Percentiles rank a stretch among this genome's conserved stretches.
These are phyloP conservation scores for Fomitiporia mediterranea DNA, from an alignment of 1,284 basidiomycete genomes.

Conservation along the genomic window DNA sequence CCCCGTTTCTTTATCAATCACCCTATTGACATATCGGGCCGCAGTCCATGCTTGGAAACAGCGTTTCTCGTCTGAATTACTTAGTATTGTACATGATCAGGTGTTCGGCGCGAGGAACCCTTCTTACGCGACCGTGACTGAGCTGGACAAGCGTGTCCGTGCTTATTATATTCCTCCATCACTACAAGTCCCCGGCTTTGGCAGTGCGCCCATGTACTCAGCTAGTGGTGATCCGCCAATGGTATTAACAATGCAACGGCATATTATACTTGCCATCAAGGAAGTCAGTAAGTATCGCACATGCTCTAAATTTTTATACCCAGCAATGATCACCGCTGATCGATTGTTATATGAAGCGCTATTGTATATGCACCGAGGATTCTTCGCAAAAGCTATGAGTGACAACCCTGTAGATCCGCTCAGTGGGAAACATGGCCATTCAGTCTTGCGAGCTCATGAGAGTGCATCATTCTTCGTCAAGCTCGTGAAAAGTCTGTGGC, in stretches of 20 bases:
- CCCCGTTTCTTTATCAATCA: background rate
- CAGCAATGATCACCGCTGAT: background rate
- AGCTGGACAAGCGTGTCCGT: conserved; percentile 59
- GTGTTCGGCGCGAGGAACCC: conserved; percentile 58
- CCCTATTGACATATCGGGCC: conserved; percentile 11
- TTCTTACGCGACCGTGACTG: conserved; percentile 54
- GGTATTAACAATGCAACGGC: conserved; percentile 58
- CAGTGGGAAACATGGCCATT: conserved; percentile 63
- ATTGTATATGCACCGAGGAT: conserved; percentile 70
- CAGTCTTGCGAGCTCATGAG: conserved; percentile 60
- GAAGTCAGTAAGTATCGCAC: conserved; percentile 52
- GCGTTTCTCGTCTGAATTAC: conserved; percentile 53
- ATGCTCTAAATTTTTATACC: background rate
- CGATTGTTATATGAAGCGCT: conserved; percentile 38
- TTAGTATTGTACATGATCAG: conserved; percentile 58
- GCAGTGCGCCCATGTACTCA: conserved; percentile 33
- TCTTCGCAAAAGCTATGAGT: conserved; percentile 64
- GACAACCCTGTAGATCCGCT: conserved; percentile 58
- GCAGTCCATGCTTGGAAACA: conserved; percentile 64
- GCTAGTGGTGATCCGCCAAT: conserved; percentile 44
- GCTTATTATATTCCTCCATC: conserved; percentile 59
- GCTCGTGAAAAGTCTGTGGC: conserved; percentile 55
- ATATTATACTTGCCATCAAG: conserved; percentile 56
- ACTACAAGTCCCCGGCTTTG: conserved; percentile 60
- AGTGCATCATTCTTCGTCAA: conserved; percentile 66